Evolutionary conservation across 768 basidiomycete genomes (phyloP).

Genomic region (Terana coerulea): DNA sequence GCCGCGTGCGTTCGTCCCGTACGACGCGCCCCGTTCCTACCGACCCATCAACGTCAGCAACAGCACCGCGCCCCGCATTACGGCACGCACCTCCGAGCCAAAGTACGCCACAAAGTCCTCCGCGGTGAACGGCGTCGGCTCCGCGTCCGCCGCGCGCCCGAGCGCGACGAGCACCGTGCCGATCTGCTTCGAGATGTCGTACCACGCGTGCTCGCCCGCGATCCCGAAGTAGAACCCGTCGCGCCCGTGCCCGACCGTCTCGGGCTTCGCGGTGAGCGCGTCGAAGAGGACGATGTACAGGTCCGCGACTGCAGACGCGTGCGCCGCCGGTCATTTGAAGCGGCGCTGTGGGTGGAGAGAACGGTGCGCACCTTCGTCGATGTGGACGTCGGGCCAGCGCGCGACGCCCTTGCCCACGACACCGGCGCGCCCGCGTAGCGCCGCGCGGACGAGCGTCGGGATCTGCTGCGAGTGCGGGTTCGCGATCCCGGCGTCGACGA

Average conservation of each 20-base stretch:
- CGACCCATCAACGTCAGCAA: background rate
- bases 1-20: constrained; percentile 12
- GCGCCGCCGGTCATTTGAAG: background rate
- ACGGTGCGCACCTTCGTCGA: constrained; percentile 42
- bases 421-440: constrained; percentile 46
- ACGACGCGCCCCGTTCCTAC: constrained; percentile 13
- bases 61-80: background rate
- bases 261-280: constrained; percentile 15
- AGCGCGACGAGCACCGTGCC: constrained; percentile 28
- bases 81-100: constrained; percentile 35
- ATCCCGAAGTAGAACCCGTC: constrained; percentile 31
- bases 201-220: constrained; percentile 26
- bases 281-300: constrained; percentile 39
- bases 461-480: constrained; percentile 51
- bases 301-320: constrained; percentile 19
- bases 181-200: constrained; percentile 30
- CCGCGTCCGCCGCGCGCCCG: constrained; percentile 24
- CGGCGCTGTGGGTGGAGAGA: background rate
- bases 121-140: constrained; percentile 39
- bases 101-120: constrained; percentile 42
- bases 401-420: constrained; percentile 56
- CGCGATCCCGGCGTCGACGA: constrained; percentile 48
- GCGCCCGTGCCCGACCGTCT: constrained; percentile 25
- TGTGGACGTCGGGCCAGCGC: constrained; percentile 54
- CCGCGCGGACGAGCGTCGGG: constrained; percentile 39